phyloP scores from a whole-genome alignment of 2,329 filamentous ascomycete genomes.

The Botrytis galanthina region DNA sequence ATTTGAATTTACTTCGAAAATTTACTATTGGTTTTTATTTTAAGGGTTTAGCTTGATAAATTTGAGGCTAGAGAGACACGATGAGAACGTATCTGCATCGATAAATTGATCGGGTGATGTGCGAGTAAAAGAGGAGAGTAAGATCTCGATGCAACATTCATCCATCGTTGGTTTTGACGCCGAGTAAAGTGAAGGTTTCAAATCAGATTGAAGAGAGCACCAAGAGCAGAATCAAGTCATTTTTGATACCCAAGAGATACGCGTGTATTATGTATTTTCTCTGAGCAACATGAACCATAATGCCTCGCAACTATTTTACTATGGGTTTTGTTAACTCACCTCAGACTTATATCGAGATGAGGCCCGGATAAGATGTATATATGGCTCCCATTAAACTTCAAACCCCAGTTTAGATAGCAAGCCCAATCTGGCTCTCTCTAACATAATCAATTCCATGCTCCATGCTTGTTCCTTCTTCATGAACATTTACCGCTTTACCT shows the following conservation, averaged over 20 bases:
- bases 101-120: neutral
- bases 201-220: neutral
- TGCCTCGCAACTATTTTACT: neutral
- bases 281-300: neutral
- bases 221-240: neutral
- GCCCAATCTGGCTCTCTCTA: neutral
- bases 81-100: neutral
- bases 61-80: neutral
- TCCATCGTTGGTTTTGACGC: neutral
- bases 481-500: neutral
- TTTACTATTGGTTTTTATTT: neutral
- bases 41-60: neutral
- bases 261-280: neutral
- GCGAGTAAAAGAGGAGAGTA: neutral
- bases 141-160: neutral
- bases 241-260: neutral
- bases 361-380: neutral
- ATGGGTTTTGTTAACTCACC: neutral
- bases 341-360: neutral
- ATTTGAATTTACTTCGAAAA: neutral
- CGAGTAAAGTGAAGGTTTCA: neutral
- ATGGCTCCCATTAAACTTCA: neutral
- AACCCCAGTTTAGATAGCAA: neutral
- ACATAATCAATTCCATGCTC: neutral
- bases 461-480: too few species aligned